Percentiles rank a stretch among this genome's conserved stretches.
These are phyloP conservation scores for Populus ilicifolia DNA, from an alignment of 345 rosid species.

Conservation along the genomic window DNA sequence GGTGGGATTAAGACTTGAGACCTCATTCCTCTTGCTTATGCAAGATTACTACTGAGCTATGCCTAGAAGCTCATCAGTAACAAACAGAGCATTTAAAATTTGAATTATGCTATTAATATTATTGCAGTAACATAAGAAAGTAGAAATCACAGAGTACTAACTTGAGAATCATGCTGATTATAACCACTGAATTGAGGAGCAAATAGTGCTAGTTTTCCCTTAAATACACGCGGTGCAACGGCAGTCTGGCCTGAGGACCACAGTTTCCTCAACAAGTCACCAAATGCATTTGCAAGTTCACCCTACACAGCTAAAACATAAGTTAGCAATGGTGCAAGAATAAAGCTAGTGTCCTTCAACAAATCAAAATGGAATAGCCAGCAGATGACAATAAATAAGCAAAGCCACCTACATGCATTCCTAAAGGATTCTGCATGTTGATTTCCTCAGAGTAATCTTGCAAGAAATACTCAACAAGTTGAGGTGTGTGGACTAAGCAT, in stretches of 20 bases:
- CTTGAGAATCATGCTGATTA: constrained; percentile 98
- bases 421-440: constrained; percentile 75
- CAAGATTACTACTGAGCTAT: neutral
- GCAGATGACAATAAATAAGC: constrained; percentile 3
- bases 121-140: neutral
- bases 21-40: neutral
- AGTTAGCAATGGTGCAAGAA: constrained; percentile 25
- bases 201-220: constrained; percentile 77
- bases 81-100: neutral
- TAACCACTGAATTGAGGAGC: constrained; percentile 98
- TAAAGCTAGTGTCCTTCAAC: neutral
- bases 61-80: neutral
- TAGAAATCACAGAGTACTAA: constrained; percentile 28
- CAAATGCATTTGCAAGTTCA: constrained; percentile 85
- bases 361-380: constrained; percentile 2
- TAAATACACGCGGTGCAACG: constrained; percentile 71
- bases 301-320: constrained; percentile 55
- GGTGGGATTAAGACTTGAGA: neutral
- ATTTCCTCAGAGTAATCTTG: constrained; percentile 74
- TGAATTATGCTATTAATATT: neutral
- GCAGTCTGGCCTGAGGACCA: constrained; percentile 70
- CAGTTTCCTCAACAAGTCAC: constrained; percentile 72
- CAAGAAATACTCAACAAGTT: constrained; percentile 76
- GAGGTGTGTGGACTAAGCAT: constrained; percentile 86
- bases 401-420: constrained; percentile 70